Percentiles rank a stretch among this genome's conserved stretches.
These are phyloP conservation scores for Stemphylium lycopersici DNA, from an alignment of 2,329 filamentous ascomycete genomes.

Conservation along the genomic window DNA sequence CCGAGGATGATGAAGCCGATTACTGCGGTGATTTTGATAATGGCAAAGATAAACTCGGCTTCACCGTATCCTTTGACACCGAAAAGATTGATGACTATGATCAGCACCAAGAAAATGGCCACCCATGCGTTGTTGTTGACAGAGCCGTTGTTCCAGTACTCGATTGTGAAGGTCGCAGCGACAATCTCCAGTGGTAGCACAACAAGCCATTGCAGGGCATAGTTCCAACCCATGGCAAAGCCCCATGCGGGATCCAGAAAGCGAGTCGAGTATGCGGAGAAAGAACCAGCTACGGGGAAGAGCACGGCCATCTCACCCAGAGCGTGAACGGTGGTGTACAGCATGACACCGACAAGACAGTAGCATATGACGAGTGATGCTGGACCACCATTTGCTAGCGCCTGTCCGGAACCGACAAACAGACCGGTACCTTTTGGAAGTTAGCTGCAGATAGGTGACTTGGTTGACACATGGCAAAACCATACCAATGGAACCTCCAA, in stretches of 20 bases:
- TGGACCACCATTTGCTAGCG: conserved; percentile 48
- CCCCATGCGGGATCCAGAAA: conserved; percentile 95
- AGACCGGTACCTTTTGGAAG: conserved; percentile 61
- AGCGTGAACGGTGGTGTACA: conserved; percentile 91
- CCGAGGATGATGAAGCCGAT: conserved; percentile 90
- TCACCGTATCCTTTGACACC: conserved; percentile 84
- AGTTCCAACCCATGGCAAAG: conserved; percentile 95
- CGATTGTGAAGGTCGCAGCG: conserved; percentile 81
- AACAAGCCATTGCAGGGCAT: conserved; percentile 86
- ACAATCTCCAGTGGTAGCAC: conserved; percentile 86
- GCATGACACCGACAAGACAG: conserved; percentile 77
- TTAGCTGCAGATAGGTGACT: conserved; percentile 22
- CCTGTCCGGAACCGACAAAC: conserved; percentile 74
- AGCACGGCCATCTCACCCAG: conserved; percentile 89
- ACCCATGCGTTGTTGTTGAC: conserved; percentile 70
- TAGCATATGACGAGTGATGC: conserved; percentile 46
- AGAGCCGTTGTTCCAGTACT: conserved; percentile 70
- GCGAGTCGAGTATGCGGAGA: conserved; percentile 87
- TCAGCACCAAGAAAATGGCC: conserved; percentile 76
- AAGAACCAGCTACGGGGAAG: conserved; percentile 90
- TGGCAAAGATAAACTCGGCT: conserved; percentile 85
- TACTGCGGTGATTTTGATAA: conserved; percentile 84
- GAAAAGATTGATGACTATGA: conserved; percentile 74
- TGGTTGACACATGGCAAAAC: conserved; percentile 7
- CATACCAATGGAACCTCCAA: conserved; percentile 79